Percentiles rank a stretch among this genome's conserved stretches.
Conservation (phyloP, 2,329 filamentous ascomycete genomes). For the Phyllosticta capitalensis region DNA sequence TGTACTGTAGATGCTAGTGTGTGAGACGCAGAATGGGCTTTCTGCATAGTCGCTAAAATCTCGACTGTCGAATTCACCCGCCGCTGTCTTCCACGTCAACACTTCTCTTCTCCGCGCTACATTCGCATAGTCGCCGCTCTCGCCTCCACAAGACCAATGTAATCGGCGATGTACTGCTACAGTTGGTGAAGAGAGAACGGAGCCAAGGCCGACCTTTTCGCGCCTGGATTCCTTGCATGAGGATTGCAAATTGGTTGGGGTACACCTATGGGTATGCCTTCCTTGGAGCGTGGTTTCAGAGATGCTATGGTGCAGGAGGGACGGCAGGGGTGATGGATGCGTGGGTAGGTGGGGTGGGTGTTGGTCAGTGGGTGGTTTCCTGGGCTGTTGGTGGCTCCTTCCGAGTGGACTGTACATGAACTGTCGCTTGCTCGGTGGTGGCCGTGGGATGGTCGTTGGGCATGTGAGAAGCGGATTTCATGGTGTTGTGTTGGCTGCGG, state of each 20-base stretch:
- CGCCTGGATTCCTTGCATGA: neutral
- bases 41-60: too few species aligned
- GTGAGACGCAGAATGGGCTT: too few species aligned
- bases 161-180: neutral
- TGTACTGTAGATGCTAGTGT: too few species aligned
- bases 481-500: neutral
- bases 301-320: neutral
- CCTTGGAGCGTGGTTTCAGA: neutral
- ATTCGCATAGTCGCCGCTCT: too few species aligned
- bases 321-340: neutral
- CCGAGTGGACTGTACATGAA: too few species aligned
- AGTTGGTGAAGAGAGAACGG: neutral
- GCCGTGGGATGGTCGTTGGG: neutral
- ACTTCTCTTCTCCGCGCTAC: neutral
- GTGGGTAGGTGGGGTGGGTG: too few species aligned
- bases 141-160: too few species aligned
- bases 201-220: neutral
- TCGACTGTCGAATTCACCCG: too few species aligned
- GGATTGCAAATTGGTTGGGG: neutral
- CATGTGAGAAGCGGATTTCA: neutral
- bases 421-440: neutral
- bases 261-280: neutral
- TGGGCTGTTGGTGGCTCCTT: neutral
- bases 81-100: neutral
- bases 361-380: neutral